Conservation (phyloP, 192 early-diverging fungal species). For the Gaertneriomyces semiglobifer region DNA sequence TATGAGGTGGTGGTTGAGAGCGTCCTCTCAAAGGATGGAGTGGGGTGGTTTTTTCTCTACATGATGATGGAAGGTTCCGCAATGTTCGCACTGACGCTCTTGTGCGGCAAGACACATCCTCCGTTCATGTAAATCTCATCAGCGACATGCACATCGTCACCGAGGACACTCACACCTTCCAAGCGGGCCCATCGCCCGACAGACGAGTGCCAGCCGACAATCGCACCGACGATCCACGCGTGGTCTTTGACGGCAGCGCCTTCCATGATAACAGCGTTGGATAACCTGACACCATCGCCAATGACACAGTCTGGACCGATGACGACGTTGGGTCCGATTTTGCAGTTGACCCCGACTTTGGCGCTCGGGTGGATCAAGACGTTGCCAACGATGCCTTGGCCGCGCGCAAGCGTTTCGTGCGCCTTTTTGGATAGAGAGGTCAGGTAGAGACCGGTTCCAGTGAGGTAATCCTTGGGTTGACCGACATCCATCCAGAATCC, state of each 20-base stretch:
- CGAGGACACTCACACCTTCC: constrained; percentile 91
- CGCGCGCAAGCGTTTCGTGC: constrained; percentile 68
- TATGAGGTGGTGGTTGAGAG: no score
- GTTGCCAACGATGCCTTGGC: constrained; percentile 68
- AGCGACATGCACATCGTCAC: constrained; percentile 92
- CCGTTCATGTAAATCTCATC: constrained; percentile 96
- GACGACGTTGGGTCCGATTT: constrained; percentile 96
- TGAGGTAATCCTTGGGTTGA: constrained; percentile 97
- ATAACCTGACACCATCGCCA: constrained; percentile 92
- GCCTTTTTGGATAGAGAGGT: constrained; percentile 72
- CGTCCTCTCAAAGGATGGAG: background rate
- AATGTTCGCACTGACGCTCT: constrained; percentile 83
- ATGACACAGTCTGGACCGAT: constrained; percentile 88
- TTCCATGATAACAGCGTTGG: constrained; percentile 84
- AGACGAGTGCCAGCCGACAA: constrained; percentile 95
- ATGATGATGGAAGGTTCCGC: constrained; percentile 93
- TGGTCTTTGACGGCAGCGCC: constrained; percentile 80
- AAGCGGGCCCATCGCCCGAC: constrained; percentile 93
- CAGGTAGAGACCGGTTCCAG: constrained; percentile 91
- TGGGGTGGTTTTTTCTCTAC: constrained; percentile 48
- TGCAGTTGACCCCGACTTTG: constrained; percentile 91
- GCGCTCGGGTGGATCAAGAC: constrained; percentile 90
- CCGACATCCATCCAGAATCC: constrained; percentile 99
- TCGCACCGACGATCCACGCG: constrained; percentile 85
- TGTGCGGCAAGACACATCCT: constrained; percentile 94